Base-by-base conservation (phyloP, 768 basidiomycete genomes). In the Leccinum subgranulosum region DNA sequence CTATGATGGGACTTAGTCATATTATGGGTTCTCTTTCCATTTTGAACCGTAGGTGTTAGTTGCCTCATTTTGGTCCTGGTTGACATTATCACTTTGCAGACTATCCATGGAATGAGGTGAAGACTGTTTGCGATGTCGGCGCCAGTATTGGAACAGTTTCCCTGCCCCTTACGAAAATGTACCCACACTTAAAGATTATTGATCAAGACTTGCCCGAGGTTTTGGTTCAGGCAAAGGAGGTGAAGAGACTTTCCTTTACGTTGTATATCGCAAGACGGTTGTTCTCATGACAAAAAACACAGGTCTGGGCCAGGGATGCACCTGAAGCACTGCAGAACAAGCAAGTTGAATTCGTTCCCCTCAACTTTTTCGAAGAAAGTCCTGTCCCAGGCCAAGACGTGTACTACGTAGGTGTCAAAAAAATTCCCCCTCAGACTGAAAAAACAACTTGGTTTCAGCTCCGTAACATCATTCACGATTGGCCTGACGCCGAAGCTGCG, bases 391-490 rank as follows among this genome's bases (percentile, higher is more conserved):
- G 49, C 10, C 59, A 58, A 36, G 65, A 69, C 31, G 69, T 54
- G 11, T 71, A 71, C 33, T 69, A 69, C 49, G 68, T 70, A 29
- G 45, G 66, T 64, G 2, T 19, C 10, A 3, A 1, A 10, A 29
- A 25, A 21, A 4, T 36, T 51, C 27, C 33, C 33, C 14, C 43
- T 15, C 8, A 6, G 23, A 17, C 8, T 23, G 33, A 31, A 31
- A 5, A 31, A 31, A 6, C 2, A 45, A 21, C 6, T n/a, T 25
- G 21, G 23, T 12, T 47, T 48, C 41, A 69, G 68, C 61, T 69
- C 49, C 69, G 67, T 19, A 62, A 68, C 50, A 68, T 70, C 43
- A 62, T 70, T 23, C 75, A 75, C 49, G 66, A 77, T 57, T 77
- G 74, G 76, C 72, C 73, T 10, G 68, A 75, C 28, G 64, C 65